A percentile compares a stretch with the other conserved stretches of the same genome.
Conservation (phyloP, 2,329 filamentous ascomycete genomes). For the Penicillium sp. region DNA sequence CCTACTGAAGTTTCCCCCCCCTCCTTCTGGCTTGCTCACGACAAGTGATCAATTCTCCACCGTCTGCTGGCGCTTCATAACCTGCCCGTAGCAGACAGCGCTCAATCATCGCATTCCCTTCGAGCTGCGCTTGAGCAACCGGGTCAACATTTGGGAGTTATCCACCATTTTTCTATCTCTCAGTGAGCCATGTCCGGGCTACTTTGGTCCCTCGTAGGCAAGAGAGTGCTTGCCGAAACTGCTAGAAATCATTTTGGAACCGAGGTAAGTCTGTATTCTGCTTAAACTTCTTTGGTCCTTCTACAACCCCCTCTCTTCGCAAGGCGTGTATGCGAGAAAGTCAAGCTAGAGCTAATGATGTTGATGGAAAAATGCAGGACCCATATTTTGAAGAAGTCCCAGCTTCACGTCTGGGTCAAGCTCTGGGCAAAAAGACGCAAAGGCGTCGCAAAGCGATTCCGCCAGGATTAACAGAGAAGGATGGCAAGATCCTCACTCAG, state of each 20-base stretch:
- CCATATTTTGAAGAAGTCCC: constrained; percentile 82
- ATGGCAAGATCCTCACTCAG: constrained; percentile 73
- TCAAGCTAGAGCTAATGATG: constrained; percentile 7
- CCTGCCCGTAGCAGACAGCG: too few relatives aligned
- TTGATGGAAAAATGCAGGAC: constrained; percentile 52
- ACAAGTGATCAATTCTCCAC: too few relatives aligned
- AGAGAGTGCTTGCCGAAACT: constrained; percentile 33
- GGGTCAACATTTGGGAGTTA: too few relatives aligned
- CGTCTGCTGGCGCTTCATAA: too few relatives aligned
- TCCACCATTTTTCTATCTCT: too few relatives aligned
- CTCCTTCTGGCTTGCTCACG: too few relatives aligned
- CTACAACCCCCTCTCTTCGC: too few relatives aligned
- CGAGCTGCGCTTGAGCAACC: too few relatives aligned
- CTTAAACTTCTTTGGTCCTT: too few relatives aligned
- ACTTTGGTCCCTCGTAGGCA: constrained; percentile 26
- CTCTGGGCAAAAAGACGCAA: constrained; percentile 64
- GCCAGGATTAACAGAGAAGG: constrained; percentile 73
- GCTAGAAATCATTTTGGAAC: constrained; percentile 39
- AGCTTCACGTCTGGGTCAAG: constrained; percentile 62
- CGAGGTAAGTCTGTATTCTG: constrained; percentile 26
- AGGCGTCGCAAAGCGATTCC: constrained; percentile 81
- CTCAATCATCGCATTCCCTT: too few relatives aligned
- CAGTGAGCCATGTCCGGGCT: constrained; percentile 22
- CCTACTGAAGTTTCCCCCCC: too few relatives aligned
- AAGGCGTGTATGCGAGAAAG: neutral